These are phyloP conservation scores for Drosera spatulata DNA, from an alignment of 179 eudicot species.

Conservation along the genomic window DNA sequence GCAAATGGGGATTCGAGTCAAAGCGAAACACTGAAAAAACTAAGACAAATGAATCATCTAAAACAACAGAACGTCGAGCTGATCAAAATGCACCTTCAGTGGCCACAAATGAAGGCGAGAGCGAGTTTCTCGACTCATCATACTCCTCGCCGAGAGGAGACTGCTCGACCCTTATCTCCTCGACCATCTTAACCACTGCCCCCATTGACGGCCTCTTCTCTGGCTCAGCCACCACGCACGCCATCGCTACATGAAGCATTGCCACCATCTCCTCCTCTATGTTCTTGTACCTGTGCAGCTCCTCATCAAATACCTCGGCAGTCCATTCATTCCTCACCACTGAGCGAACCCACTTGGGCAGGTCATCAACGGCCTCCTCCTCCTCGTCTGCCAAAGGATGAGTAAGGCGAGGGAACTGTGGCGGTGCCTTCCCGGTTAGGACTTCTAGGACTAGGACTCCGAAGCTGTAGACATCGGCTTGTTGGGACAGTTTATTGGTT, in stretches of 20 bases:
- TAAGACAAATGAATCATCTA: conserved; percentile 7
- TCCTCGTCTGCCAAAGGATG: conserved; percentile 20
- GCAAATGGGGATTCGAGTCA: conserved; percentile 4
- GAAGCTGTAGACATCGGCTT: conserved; percentile 50
- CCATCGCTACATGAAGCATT: conserved; percentile 87
- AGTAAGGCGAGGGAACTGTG: conserved; percentile 37
- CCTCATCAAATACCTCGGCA: conserved; percentile 80
- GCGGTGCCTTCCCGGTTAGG: conserved; percentile 72
- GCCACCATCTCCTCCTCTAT: conserved; percentile 88
- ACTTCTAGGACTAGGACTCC: conserved; percentile 41
- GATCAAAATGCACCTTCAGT: conserved; percentile 41
- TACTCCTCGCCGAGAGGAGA: conserved; percentile 83
- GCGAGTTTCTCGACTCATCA: conserved; percentile 73
- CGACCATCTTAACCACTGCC: conserved; percentile 72
- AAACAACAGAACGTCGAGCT: conserved; percentile 6
- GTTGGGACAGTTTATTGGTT: conserved; percentile 71
- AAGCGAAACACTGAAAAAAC: conserved; percentile 3
- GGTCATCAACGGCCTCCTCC: conserved; percentile 39
- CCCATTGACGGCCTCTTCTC: conserved; percentile 87
- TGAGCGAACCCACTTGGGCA: conserved; percentile 83
- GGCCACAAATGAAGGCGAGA: conserved; percentile 72
- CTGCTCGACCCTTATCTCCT: conserved; percentile 86
- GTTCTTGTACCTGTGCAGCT: conserved; percentile 81
- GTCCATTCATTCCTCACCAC: conserved; percentile 95
- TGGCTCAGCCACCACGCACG: conserved; percentile 58